Conservation (phyloP, 495 filamentous ascomycete genomes). For the Penicillium pulvis region DNA sequence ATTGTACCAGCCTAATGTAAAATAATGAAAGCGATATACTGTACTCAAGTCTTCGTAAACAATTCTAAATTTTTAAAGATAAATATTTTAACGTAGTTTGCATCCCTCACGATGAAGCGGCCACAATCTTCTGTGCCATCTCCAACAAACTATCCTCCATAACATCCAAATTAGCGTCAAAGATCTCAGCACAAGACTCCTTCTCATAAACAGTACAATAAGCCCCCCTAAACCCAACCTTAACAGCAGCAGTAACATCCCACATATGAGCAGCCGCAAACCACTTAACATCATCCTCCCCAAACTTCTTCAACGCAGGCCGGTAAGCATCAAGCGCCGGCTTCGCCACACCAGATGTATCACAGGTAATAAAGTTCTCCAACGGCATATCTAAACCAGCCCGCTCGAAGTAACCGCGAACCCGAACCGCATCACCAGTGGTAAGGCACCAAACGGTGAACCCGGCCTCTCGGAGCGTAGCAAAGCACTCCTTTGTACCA, state of each 20-base stretch:
- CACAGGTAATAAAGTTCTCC: slow-evolving; percentile 45
- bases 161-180: slow-evolving; percentile 31
- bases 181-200: slow-evolving; percentile 35
- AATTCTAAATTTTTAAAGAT: neutral
- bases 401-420: slow-evolving; percentile 41
- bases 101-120: slow-evolving; percentile 15
- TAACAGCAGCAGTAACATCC: slow-evolving; percentile 40
- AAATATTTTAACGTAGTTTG: neutral
- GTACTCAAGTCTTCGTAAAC: neutral
- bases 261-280: slow-evolving; percentile 46
- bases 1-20: neutral
- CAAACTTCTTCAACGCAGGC: slow-evolving; percentile 17
- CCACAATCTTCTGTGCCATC: slow-evolving; percentile 35
- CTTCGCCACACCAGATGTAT: slow-evolving; percentile 33
- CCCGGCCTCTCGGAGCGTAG: slow-evolving; percentile 30
- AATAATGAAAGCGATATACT: neutral
- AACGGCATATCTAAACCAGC: slow-evolving; percentile 38
- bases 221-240: slow-evolving; percentile 33
- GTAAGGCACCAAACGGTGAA: slow-evolving; percentile 49
- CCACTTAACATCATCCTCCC: slow-evolving; percentile 27
- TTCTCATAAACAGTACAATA: slow-evolving; percentile 40
- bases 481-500: slow-evolving; percentile 33
- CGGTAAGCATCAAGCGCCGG: slow-evolving; percentile 36
- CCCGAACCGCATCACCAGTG: slow-evolving; percentile 38
- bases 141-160: slow-evolving; percentile 27